These are phyloP conservation scores for Castanopsis chinensis DNA, from an alignment of 306 rosid genomes.

Conservation along the genomic window DNA sequence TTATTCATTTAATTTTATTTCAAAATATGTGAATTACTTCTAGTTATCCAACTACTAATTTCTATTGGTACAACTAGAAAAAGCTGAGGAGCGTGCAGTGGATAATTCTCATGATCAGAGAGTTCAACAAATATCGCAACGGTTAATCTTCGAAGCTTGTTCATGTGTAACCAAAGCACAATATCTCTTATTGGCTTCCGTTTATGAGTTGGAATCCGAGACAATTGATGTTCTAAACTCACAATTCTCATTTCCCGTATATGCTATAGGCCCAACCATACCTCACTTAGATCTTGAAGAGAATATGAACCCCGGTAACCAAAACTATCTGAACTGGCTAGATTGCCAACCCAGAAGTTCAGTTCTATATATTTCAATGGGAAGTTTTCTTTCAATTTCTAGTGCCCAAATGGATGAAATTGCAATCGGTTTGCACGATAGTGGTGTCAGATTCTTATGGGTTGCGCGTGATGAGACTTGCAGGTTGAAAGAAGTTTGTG, in stretches of 20 bases:
- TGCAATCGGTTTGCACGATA: not conserved
- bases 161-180: slow-evolving; percentile 34
- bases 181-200: slow-evolving; percentile 40
- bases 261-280: slow-evolving; percentile 51
- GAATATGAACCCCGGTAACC: not conserved
- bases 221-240: slow-evolving; percentile 31
- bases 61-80: too few species aligned
- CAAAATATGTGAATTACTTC: too few species aligned
- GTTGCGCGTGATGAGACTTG: not conserved
- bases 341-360: slow-evolving; percentile 23
- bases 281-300: slow-evolving; percentile 34
- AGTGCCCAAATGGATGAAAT: not conserved
- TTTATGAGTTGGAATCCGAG: slow-evolving; percentile 48
- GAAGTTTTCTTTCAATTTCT: not conserved
- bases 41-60: too few species aligned
- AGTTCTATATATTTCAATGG: not conserved
- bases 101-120: slow-evolving; percentile 27
- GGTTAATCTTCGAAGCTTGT: slow-evolving; percentile 26
- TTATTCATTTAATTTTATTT: too few species aligned
- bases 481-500: not conserved
- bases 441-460: not conserved
- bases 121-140: slow-evolving; percentile 22
- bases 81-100: slow-evolving; percentile 20
- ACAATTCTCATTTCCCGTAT: slow-evolving; percentile 36
- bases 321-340: slow-evolving; percentile 39